Base-by-base conservation (phyloP, 148 eudicot genomes). In the Rhododendron ferrugineum region DNA sequence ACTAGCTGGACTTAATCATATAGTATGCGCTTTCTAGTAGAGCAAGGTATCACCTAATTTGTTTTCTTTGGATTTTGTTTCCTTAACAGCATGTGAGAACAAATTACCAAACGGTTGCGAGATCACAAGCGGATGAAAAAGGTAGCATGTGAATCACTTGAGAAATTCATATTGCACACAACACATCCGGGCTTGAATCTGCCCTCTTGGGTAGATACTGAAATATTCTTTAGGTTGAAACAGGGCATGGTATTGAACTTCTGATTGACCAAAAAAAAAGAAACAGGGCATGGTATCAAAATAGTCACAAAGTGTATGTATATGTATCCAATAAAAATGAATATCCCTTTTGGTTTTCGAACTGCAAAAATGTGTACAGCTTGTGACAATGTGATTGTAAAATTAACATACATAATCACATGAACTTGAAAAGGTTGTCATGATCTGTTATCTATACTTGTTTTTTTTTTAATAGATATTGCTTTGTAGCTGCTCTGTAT, bases 11-110 rank as follows among this genome's bases (percentile, higher is more conserved):
- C 40, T n/a, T 47, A 46, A n/a, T 36, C 28, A 9, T 50, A 47
- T 42, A 32, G n/a, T 60, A 49, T 34, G 32, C 56, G 23, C 46
- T 34, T 74, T 73, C 30, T 37, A 62, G 34, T 37, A 81, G 32
- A 58, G 30, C 11, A 52, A 58, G 6, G 73, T 52, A 40, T 40
- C 44, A 11, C 46, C 18, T 47, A 10, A 34, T 18, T 36, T 40
- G 30, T 26, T 62, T 46, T 15, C 68, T 82, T 72, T 68, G 80
- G 56, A 77, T 70, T 54, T 37, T 78, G 83, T 83, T 36, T 10
- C 82, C 83, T 83, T 85, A 86, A 56, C 97, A 96, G 99, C 86
- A 89, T 84, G 99, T 95, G 86, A 93, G 95, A 89, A 91, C 93
- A 82, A 95, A 93, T 80, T 95, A 93, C 87, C 91, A 88, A 87